Conservation (phyloP, 225 moss, liverwort and hornwort genomes). For the Pseudoscleropodium purum region DNA sequence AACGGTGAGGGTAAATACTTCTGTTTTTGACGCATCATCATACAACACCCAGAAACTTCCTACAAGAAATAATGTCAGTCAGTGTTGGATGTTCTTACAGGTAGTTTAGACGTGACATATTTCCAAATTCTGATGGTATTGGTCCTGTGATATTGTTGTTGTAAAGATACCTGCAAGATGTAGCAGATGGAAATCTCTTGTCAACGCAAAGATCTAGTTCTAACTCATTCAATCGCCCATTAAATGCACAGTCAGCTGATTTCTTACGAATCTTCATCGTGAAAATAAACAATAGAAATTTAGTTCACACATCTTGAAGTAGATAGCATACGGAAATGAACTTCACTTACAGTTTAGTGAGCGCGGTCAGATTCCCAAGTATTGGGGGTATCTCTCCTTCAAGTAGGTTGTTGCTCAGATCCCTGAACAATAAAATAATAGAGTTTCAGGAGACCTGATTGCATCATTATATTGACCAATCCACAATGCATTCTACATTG, state of each 20-base stretch:
- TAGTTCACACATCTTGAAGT: background rate
- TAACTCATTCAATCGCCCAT: background rate
- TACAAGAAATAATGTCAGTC: background rate
- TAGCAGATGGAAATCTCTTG: background rate
- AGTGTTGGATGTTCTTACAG: constrained; percentile 14
- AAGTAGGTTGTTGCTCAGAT: constrained; percentile 40
- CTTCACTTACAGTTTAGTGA: constrained; percentile 42
- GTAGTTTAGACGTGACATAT: constrained; percentile 52
- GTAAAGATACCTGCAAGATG: constrained; percentile 38
- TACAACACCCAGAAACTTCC: background rate
- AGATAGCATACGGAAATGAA: background rate
- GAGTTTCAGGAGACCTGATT: background rate
- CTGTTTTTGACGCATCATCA: background rate
- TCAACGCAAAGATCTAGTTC: background rate
- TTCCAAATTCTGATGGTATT: constrained; percentile 46
- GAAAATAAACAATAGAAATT: background rate
- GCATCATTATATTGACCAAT: background rate
- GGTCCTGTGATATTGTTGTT: constrained; percentile 40
- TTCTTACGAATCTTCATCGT: background rate
- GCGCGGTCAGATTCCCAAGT: constrained; percentile 46
- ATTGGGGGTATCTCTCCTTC: constrained; percentile 54
- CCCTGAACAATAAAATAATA: constrained; percentile 1
- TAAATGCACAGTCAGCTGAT: background rate
- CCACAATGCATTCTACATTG: background rate
- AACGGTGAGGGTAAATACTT: background rate